Base-by-base conservation (phyloP, 2,329 filamentous ascomycete species). In the Aspergillus felis region DNA sequence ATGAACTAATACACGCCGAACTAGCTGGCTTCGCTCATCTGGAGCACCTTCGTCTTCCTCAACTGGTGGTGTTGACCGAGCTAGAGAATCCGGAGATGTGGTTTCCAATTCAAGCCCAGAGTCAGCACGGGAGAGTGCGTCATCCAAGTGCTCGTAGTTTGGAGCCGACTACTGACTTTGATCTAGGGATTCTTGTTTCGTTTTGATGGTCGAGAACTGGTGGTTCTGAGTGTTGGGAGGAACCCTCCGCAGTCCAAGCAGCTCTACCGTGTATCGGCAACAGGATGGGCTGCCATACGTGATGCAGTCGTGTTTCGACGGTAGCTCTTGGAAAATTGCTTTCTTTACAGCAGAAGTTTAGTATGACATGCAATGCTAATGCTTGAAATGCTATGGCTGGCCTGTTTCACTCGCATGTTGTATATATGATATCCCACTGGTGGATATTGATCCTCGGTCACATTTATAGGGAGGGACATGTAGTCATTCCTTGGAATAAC, bases 31-130 rank as follows among this genome's bases (percentile, higher is more conserved):
- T 29, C 20, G 9, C 35, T 32, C 8, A 25, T 38, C 35, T 14
- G 25, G 38, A 48, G 24, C n/a, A 54, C 20, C 25, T 54, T 8
- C 41, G 52, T 4, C 44, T 54, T 25, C 52, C 52, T 32, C 52
- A 46, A 3, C 44, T 54, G 27, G 14, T 29, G 25, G 52, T 35
- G 22, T 29, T 54, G 20, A 54, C 52, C 20, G 42, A 54, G 52
- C 42, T 54, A 6, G 52, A 54, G 29, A 20, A 35, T 6, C 52
- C 52, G 35, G 42, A 54, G 52, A 54, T 54, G 42, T 54, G 52
- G 52, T 54, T 54, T 35, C 52, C 52, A 17, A n/a, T 54, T 29
- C 42, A 35, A 4, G n/a, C 17, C 24, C 44, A 22, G 17, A 54
- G 41, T 24, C 20, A 27, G 12, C 44, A 54, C 5, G 25, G 41